Conservation (phyloP, 352 stramenopile species). For the Pythium scleroteichum region DNA sequence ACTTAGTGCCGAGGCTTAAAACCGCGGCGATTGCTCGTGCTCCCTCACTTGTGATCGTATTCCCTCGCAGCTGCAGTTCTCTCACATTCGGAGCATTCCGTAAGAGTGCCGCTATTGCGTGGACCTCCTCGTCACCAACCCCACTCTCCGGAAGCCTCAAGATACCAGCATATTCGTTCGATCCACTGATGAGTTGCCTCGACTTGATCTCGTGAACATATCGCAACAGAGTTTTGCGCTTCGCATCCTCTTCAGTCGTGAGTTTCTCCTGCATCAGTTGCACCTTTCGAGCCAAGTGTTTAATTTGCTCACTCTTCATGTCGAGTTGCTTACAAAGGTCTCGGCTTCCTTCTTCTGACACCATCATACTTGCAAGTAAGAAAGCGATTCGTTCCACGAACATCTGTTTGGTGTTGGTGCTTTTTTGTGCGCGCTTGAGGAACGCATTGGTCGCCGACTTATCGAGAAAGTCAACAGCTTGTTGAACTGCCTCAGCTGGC, state of each 20-base stretch:
- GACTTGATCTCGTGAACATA: constrained; percentile 95
- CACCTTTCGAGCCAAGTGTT: constrained; percentile 69
- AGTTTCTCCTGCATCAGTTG: constrained; percentile 84
- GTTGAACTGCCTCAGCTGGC: constrained; percentile 48
- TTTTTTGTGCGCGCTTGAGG: constrained; percentile 92
- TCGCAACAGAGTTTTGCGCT: constrained; percentile 92
- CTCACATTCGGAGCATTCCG: constrained; percentile 88
- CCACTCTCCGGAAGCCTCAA: constrained; percentile 89
- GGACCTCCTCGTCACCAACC: constrained; percentile 95
- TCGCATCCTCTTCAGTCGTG: constrained; percentile 93
- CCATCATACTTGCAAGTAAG: constrained; percentile 70
- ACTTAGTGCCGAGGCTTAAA: constrained; percentile 66
- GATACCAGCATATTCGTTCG: constrained; percentile 32
- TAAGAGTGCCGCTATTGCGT: constrained; percentile 93
- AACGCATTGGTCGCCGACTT: constrained; percentile 90
- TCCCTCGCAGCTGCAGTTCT: constrained; percentile 93
- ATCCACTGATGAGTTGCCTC: constrained; percentile 21
- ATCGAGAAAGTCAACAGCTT: constrained; percentile 89
- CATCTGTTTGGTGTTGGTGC: constrained; percentile 91
- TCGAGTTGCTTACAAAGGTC: constrained; percentile 53
- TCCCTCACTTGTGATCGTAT: constrained; percentile 91
- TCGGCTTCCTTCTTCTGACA: constrained; percentile 68
- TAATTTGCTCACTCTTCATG: constrained; percentile 80
- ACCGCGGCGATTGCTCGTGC: constrained; percentile 92
- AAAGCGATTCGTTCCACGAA: constrained; percentile 89